Percentiles rank a stretch among this genome's conserved stretches.
phyloP scores from a whole-genome alignment of 768 basidiomycete species.

The Phylloporus sp. region DNA sequence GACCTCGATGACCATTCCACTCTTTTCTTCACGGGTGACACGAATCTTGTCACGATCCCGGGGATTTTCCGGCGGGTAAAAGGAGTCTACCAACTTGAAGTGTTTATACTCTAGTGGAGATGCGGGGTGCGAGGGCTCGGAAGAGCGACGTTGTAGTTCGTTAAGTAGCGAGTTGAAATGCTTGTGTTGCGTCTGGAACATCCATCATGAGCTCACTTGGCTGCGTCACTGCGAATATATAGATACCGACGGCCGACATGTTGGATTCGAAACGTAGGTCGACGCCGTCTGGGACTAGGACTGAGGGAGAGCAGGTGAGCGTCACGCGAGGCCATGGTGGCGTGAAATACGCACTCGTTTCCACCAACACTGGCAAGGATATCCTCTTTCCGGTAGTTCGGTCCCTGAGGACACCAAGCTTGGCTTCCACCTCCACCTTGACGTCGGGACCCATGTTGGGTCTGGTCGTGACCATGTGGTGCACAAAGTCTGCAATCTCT shows the following conservation, averaged over 20 bases:
- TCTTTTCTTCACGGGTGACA: slow-evolving; percentile 79
- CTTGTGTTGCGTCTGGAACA: slow-evolving; percentile 71
- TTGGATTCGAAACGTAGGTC: slow-evolving; percentile 85
- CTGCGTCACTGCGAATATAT: slow-evolving; percentile 1
- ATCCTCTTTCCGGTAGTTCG: slow-evolving; percentile 51
- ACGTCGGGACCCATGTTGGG: slow-evolving; percentile 46
- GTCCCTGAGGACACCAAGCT: slow-evolving; percentile 75
- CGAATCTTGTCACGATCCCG: slow-evolving; percentile 58
- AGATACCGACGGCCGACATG: slow-evolving; percentile 72
- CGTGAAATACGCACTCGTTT: slow-evolving; percentile 62
- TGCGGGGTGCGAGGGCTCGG: slow-evolving; percentile 46
- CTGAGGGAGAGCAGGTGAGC: slow-evolving; percentile 36
- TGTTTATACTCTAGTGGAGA: slow-evolving; percentile 72
- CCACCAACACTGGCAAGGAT: slow-evolving; percentile 67
- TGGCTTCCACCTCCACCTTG: slow-evolving; percentile 83
- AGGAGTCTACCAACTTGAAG: slow-evolving; percentile 72
- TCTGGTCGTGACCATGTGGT: slow-evolving; percentile 58
- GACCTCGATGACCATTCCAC: slow-evolving; percentile 55
- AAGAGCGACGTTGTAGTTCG: slow-evolving; percentile 56
- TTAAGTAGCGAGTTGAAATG: slow-evolving; percentile 88
- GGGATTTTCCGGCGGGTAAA: slow-evolving; percentile 48
- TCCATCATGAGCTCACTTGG: slow-evolving; percentile 10
- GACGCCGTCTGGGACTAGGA: slow-evolving; percentile 55
- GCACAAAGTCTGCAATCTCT: slow-evolving; percentile 86
- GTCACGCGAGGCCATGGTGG: neutral